A percentile compares a stretch with the other conserved stretches of the same genome.
phyloP scores from a whole-genome alignment of 352 stramenopile species.

The Phytophthora colocasiae region DNA sequence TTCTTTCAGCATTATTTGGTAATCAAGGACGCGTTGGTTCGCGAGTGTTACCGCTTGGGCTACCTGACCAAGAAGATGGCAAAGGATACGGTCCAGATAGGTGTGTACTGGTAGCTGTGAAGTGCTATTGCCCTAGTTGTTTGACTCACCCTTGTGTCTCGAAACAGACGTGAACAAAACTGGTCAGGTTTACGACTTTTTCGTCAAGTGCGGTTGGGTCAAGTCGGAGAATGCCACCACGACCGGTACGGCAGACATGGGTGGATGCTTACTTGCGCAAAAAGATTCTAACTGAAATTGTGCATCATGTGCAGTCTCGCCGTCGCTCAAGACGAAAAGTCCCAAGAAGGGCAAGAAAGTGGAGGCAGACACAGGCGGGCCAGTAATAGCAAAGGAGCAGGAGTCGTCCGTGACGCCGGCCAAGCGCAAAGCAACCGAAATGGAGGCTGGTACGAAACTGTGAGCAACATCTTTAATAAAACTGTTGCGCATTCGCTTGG shows the following conservation, averaged over 20 bases:
- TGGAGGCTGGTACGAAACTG: constrained; percentile 36
- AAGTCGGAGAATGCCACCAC: constrained; percentile 59
- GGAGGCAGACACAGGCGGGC: not conserved
- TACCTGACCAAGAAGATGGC: constrained; percentile 80
- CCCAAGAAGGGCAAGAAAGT: constrained; percentile 30
- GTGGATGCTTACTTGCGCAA: not conserved
- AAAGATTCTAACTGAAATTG: not conserved
- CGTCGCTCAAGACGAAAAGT: constrained; percentile 39
- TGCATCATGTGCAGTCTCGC: constrained; percentile 24
- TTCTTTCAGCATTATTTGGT: constrained; percentile 90
- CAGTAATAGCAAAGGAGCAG: constrained; percentile 29
- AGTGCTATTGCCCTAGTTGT: constrained; percentile 11
- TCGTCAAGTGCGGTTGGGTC: constrained; percentile 90
- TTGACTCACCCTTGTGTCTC: constrained; percentile 24
- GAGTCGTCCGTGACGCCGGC: constrained; percentile 36
- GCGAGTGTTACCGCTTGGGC: constrained; percentile 82
- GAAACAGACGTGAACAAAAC: constrained; percentile 83
- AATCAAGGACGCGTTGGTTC: constrained; percentile 95
- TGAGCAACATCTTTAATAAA: constrained; percentile 25
- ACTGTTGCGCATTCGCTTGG: constrained; percentile 9
- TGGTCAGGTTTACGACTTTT: constrained; percentile 91
- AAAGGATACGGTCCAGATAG: constrained; percentile 93
- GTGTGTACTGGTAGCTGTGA: constrained; percentile 40
- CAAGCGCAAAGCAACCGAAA: constrained; percentile 68
- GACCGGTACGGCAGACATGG: constrained; percentile 47